A percentile compares a stretch with the other conserved stretches of the same genome.
Evolutionary conservation across 75 land plant species (phyloP).

Genomic region (Picea glauca): DNA sequence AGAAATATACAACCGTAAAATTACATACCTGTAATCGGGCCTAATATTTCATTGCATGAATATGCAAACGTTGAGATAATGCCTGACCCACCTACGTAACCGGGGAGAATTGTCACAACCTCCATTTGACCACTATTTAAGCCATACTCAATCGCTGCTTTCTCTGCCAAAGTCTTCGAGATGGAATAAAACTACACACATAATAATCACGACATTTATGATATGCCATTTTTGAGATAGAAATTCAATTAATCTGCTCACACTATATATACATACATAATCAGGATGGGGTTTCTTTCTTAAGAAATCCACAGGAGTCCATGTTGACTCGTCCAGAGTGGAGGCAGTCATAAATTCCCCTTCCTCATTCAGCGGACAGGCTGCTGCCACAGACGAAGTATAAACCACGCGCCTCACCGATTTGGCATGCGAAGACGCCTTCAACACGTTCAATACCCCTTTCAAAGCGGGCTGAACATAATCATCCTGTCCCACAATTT

Average conservation of each 20-base stretch:
- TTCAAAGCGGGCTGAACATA: not conserved
- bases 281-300: not conserved
- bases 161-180: slow-evolving; percentile 41
- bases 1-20: too few relatives aligned
- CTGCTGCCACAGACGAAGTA: not conserved
- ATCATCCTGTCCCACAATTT: not conserved
- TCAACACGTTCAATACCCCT: not conserved
- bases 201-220: too few relatives aligned
- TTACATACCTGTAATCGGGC: too few relatives aligned
- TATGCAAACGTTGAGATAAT: too few relatives aligned
- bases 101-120: slow-evolving; percentile 12
- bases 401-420: not conserved
- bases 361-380: not conserved
- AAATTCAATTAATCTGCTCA: too few relatives aligned
- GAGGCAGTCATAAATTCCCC: not conserved
- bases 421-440: not conserved
- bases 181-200: not conserved
- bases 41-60: too few relatives aligned
- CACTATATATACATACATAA: not conserved
- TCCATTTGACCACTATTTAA: slow-evolving; percentile 12
- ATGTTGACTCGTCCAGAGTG: not conserved
- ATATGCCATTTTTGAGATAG: too few relatives aligned
- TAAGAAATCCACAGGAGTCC: not conserved
- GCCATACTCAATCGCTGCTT: slow-evolving; percentile 26
- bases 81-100: too few relatives aligned